phyloP scores from a whole-genome alignment of 345 rosid genomes.

The Bruguiera sexangula region DNA sequence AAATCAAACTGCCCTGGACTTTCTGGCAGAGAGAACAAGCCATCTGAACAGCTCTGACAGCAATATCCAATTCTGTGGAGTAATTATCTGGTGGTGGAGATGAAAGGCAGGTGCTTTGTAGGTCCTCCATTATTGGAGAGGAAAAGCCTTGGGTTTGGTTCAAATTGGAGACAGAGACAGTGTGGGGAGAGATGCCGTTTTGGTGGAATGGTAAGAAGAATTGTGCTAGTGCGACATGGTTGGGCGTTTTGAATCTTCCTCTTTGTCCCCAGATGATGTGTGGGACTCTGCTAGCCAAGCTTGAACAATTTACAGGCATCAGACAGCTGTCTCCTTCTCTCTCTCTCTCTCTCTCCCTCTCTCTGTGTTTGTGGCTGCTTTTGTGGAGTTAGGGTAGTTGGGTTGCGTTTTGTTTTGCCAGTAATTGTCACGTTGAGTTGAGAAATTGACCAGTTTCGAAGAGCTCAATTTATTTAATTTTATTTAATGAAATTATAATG shows the following conservation, averaged over 20 bases:
- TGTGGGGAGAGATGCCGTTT: slow-evolving; percentile 7
- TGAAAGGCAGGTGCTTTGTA: slow-evolving; percentile 9
- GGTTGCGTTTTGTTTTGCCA: not conserved
- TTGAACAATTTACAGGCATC: slow-evolving; percentile 46
- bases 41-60: slow-evolving; percentile 52
- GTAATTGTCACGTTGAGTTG: not conserved
- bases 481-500: too few relatives aligned
- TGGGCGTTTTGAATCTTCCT: not conserved
- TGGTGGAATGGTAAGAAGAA: not conserved
- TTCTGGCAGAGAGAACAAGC: slow-evolving; percentile 51
- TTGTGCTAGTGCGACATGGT: slow-evolving; percentile 6
- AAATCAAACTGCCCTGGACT: slow-evolving; percentile 42
- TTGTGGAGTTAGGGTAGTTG: not conserved
- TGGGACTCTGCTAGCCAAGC: slow-evolving; percentile 31
- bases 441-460: not conserved
- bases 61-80: slow-evolving; percentile 44
- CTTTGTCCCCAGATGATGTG: slow-evolving; percentile 11
- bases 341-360: not conserved
- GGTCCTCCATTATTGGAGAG: slow-evolving; percentile 32
- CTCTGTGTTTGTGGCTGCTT: not conserved
- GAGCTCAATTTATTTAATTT: too few relatives aligned
- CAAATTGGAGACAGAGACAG: slow-evolving; percentile 23
- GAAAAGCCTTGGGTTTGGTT: slow-evolving; percentile 12
- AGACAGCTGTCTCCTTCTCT: not conserved
- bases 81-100: slow-evolving; percentile 17